phyloP scores from a whole-genome alignment of 352 stramenopile genomes.

The Pythium aristosporum region DNA sequence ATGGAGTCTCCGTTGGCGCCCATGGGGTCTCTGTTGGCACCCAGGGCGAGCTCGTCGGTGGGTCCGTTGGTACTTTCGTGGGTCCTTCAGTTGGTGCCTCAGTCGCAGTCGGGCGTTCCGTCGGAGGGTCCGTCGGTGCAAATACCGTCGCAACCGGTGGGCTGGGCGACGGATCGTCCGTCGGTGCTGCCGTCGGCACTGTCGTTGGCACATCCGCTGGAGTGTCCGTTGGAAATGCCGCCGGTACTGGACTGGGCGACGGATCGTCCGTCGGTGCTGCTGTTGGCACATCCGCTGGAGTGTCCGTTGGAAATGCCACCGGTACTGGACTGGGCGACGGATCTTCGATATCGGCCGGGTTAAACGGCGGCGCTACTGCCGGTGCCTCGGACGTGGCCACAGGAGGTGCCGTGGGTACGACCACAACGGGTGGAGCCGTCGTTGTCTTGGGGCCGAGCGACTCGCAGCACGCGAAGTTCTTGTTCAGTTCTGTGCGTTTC shows the following conservation, averaged over 20 bases:
- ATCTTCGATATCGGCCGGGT: background rate
- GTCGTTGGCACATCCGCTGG: too few relatives aligned
- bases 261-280: conserved; percentile 2
- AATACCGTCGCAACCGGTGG: too few relatives aligned
- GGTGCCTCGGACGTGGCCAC: background rate
- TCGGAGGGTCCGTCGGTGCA: too few relatives aligned
- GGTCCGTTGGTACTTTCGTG: background rate
- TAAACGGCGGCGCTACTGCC: background rate
- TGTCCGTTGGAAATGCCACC: background rate
- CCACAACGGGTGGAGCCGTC: background rate
- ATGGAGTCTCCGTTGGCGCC: too few relatives aligned
- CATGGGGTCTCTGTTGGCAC: background rate
- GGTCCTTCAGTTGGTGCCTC: too few relatives aligned
- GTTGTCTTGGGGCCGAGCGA: background rate
- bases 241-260: background rate
- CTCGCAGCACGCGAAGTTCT: conserved; percentile 10
- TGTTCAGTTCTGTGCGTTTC: conserved; percentile 9
- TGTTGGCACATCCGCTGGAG: conserved; percentile 4
- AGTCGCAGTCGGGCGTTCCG: too few relatives aligned
- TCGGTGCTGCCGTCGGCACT: too few relatives aligned
- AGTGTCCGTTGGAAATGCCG: conserved; percentile 1
- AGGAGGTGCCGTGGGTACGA: background rate
- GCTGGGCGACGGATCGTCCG: too few relatives aligned
- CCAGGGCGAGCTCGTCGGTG: background rate
- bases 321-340: background rate